Conservation (phyloP, 192 early-diverging fungal genomes). For the Coemansia sp. region DNA sequence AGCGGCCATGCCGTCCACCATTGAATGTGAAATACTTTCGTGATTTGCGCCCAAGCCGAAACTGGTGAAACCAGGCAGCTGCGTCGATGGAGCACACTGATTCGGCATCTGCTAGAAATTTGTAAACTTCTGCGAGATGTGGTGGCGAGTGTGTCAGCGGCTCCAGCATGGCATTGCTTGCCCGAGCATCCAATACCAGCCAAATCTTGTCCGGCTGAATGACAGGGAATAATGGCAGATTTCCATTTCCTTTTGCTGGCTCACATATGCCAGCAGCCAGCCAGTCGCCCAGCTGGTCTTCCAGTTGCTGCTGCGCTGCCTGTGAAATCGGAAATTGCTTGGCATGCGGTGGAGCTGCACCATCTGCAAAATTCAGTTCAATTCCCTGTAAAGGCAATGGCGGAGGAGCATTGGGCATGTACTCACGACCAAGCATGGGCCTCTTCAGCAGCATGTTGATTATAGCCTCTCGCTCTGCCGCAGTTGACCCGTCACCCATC, state of each 20-base stretch:
- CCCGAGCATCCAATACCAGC: background rate
- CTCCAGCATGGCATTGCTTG: background rate
- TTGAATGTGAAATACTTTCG: constrained; percentile 6
- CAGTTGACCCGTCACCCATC: background rate
- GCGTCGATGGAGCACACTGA: constrained; percentile 15
- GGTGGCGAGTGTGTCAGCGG: background rate
- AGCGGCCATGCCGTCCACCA: background rate
- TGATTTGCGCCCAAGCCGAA: background rate
- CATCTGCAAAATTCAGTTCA: background rate
- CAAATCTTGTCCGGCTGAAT: constrained; percentile 2
- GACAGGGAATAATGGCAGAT: background rate
- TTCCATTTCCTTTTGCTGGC: background rate
- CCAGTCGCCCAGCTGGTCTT: background rate
- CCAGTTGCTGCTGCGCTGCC: background rate
- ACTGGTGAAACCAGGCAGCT: constrained; percentile 14
- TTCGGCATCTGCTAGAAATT: background rate
- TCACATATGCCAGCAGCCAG: constrained; percentile 3
- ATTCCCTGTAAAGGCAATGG: background rate
- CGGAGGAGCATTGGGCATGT: background rate
- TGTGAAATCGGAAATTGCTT: constrained; percentile 3
- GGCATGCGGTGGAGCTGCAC: background rate
- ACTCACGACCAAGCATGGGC: background rate
- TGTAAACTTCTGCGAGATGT: background rate
- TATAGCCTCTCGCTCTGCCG: background rate
- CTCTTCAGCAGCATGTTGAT: background rate